A percentile compares a stretch with the other conserved stretches of the same genome.
Conservation (phyloP, 108 stramenopile species). For the Stephanodiscus minutulus region DNA sequence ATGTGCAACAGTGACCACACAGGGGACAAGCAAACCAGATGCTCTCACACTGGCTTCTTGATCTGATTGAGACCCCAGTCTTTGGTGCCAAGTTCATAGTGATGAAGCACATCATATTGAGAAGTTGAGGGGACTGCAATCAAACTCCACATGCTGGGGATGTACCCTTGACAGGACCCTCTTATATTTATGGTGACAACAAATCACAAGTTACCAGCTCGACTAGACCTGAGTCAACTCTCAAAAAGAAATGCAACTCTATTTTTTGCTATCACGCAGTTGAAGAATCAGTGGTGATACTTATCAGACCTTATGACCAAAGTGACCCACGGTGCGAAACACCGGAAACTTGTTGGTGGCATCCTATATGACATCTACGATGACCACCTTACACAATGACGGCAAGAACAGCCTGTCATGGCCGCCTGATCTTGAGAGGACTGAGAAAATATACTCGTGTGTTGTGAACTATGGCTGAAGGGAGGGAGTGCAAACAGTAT, state of each 20-base stretch:
- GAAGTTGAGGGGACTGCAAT: slow-evolving; percentile 35
- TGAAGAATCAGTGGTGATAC: slow-evolving; percentile 39
- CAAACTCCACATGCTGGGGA: slow-evolving; percentile 43
- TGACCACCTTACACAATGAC: too few species aligned
- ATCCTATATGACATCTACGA: too few species aligned
- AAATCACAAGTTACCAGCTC: slow-evolving; percentile 46
- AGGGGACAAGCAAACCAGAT: too few species aligned
- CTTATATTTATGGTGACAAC: slow-evolving; percentile 52
- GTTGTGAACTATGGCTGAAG: background rate
- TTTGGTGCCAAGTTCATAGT: too few species aligned
- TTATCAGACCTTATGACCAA: background rate
- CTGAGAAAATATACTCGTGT: background rate
- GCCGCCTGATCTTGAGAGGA: background rate
- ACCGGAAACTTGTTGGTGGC: too few species aligned
- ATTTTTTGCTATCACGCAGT: slow-evolving; percentile 56
- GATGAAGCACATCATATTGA: too few species aligned
- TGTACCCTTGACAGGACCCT: slow-evolving; percentile 32
- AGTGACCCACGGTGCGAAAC: background rate
- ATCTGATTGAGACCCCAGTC: too few species aligned
- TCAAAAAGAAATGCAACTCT: slow-evolving; percentile 58
- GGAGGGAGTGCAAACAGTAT: too few species aligned
- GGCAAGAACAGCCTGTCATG: background rate
- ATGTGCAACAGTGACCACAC: too few species aligned
- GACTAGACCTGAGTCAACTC: slow-evolving; percentile 34
- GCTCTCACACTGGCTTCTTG: too few species aligned